Conservation (phyloP, 2,329 filamentous ascomycete genomes). For the Fusarium sp. region DNA sequence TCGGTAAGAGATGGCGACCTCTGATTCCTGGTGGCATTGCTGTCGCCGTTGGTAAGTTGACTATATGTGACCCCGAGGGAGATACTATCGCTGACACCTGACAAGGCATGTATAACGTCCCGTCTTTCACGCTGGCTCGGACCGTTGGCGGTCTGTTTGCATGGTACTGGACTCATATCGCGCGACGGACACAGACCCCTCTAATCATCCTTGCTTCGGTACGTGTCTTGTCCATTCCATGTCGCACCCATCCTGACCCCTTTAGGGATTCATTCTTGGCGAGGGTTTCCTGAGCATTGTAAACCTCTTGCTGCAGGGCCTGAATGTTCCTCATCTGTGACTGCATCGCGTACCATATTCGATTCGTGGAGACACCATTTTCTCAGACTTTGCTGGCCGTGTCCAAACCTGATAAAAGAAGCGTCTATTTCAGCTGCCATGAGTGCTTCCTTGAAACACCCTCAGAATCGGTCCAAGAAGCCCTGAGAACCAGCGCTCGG, state of each 20-base stretch:
- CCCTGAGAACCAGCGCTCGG: conserved; percentile 72
- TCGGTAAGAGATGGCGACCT: conserved; percentile 72
- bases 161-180: conserved; percentile 78
- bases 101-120: conserved; percentile 94
- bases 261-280: conserved; percentile 84
- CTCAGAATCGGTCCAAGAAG: conserved; percentile 67
- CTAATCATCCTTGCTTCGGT: conserved; percentile 87
- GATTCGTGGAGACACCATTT: neutral
- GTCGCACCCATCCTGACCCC: conserved; percentile 12
- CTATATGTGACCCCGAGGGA: neutral
- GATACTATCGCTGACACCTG: conserved; percentile 19
- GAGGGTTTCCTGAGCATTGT: conserved; percentile 93
- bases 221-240: conserved; percentile 43
- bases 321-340: conserved; percentile 77
- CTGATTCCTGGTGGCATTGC: conserved; percentile 93
- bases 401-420: neutral
- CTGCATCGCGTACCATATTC: neutral
- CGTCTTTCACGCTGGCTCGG: conserved; percentile 91
- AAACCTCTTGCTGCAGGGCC: conserved; percentile 84
- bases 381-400: neutral
- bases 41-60: conserved; percentile 80
- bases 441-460: conserved; percentile 56
- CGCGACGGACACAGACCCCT: conserved; percentile 71
- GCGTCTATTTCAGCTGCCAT: conserved; percentile 60
- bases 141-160: conserved; percentile 79